Percentiles rank a stretch among this genome's conserved stretches.
Conservation (phyloP, 257 asterid genomes). For the Capsicum rhomboideum region DNA sequence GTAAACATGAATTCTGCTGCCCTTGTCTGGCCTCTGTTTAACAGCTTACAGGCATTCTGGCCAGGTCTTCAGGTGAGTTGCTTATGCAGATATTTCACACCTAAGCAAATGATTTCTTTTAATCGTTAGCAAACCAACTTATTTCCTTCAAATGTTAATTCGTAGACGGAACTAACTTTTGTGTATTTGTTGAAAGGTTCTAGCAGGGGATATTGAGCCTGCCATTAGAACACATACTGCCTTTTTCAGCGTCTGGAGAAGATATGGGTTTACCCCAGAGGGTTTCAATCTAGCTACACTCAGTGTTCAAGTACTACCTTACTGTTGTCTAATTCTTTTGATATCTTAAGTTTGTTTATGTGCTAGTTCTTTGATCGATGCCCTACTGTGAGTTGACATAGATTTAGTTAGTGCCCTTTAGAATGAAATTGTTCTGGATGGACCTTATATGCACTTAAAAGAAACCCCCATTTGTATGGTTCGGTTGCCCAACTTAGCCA, state of each 20-base stretch:
- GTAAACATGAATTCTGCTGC: conserved; percentile 98
- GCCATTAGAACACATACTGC: conserved; percentile 94
- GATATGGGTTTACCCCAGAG: conserved; percentile 96
- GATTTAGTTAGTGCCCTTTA: background rate
- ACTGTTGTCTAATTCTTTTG: conserved; percentile 9
- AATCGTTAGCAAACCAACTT: background rate
- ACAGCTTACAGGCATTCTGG: conserved; percentile 99
- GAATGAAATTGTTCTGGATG: background rate
- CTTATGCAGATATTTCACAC: background rate
- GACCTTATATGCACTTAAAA: background rate
- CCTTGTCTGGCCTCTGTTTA: conserved; percentile 96
- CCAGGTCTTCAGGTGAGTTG: conserved; percentile 93
- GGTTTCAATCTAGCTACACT: conserved; percentile 94
- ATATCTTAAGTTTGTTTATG: background rate
- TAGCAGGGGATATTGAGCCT: conserved; percentile 97
- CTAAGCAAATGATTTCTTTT: background rate
- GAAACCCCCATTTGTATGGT: background rate
- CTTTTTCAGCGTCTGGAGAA: conserved; percentile 93
- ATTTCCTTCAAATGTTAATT: background rate
- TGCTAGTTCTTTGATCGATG: background rate
- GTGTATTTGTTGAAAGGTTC: conserved; percentile 55
- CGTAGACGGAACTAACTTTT: conserved; percentile 9
- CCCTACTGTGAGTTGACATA: background rate
- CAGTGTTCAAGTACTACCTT: conserved; percentile 62
- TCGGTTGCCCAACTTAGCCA: background rate